Percentiles rank a stretch among this genome's conserved stretches.
phyloP scores from a whole-genome alignment of 441 rosid species.

The Raphanus hybrid region DNA sequence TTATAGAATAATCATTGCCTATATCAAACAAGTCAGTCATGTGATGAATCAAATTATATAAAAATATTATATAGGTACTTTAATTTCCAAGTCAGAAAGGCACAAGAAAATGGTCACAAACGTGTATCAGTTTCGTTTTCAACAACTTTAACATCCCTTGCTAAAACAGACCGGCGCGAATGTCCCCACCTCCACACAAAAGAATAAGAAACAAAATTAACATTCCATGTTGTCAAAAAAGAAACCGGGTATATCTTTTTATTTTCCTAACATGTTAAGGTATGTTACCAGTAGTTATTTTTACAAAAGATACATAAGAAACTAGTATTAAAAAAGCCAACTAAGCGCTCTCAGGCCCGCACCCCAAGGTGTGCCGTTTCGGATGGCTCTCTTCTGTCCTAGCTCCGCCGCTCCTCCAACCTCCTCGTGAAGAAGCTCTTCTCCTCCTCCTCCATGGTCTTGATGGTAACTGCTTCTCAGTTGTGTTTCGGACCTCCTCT shows the following conservation, averaged over 20 bases:
- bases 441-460: too few species aligned
- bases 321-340: too few species aligned
- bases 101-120: not conserved
- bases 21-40: constrained; percentile 2
- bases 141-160: not conserved
- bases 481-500: too few species aligned
- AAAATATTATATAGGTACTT: constrained; percentile 17
- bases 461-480: too few species aligned
- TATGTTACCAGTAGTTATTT: not conserved
- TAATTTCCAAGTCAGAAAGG: constrained; percentile 7
- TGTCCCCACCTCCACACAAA: not conserved
- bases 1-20: constrained; percentile 30
- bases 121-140: constrained; percentile 15
- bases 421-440: too few species aligned
- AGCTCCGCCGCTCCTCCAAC: too few species aligned
- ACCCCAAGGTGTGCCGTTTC: too few species aligned
- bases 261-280: not conserved
- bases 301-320: too few species aligned
- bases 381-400: too few species aligned
- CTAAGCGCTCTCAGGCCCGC: too few species aligned
- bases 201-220: not conserved
- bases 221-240: not conserved
- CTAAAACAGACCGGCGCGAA: too few species aligned
- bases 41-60: constrained; percentile 12
- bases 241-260: not conserved